phyloP scores from a whole-genome alignment of 352 stramenopile species.

The Globisporangium iwayamae region DNA sequence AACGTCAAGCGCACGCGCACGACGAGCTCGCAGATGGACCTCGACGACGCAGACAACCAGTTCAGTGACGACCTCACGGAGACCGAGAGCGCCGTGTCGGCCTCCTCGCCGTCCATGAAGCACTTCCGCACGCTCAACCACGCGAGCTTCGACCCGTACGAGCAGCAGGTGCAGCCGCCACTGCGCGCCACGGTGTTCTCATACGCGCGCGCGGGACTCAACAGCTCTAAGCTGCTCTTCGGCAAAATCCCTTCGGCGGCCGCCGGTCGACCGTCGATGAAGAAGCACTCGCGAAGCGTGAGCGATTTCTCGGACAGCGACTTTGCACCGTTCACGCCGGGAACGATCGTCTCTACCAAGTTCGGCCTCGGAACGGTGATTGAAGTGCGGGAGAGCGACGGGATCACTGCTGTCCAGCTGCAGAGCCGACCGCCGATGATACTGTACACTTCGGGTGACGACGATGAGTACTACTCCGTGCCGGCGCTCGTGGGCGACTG shows the following conservation, averaged over 20 bases:
- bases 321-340: constrained; percentile 30
- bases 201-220: constrained; percentile 44
- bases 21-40: constrained; percentile 38
- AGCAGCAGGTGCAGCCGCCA: constrained; percentile 12
- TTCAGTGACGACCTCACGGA: constrained; percentile 44
- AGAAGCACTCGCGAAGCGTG: constrained; percentile 32
- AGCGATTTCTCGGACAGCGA: constrained; percentile 45
- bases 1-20: constrained; percentile 31
- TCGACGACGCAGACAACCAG: constrained; percentile 32
- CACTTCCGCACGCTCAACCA: constrained; percentile 11
- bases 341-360: constrained; percentile 49
- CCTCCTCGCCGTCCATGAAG: constrained; percentile 30
- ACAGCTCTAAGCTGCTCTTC: constrained; percentile 48
- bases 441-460: constrained; percentile 27
- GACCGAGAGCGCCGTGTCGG: constrained; percentile 53
- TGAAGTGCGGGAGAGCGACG: constrained; percentile 45
- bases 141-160: constrained; percentile 19
- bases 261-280: constrained; percentile 10
- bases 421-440: constrained; percentile 35
- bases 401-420: constrained; percentile 46
- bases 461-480: constrained; percentile 50
- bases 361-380: constrained; percentile 65
- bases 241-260: constrained; percentile 21
- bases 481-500: constrained; percentile 55
- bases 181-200: constrained; percentile 45